Base-by-base conservation (phyloP, 345 rosid genomes). In the Cardamine occulta region DNA sequence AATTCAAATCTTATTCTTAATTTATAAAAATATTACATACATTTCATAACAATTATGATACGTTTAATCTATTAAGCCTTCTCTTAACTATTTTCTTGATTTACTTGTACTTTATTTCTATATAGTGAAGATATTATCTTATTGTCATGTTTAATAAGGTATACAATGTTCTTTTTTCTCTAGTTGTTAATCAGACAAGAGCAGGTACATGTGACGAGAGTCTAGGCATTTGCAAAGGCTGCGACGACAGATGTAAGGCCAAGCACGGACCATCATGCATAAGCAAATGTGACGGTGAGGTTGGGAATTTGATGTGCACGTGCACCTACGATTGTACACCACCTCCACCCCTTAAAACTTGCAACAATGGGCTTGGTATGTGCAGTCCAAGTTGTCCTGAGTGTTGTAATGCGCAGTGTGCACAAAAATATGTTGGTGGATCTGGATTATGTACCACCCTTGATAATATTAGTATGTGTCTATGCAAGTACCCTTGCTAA, bases 401-500 rank as follows among this genome's bases (percentile, higher is more conserved):
- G 0, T 74, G 78, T 66, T 74, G 78, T 31, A 10, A 56, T 42
- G 2, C 14, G 3, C 19, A 55, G 8, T 74, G 72, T 10, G 57
- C 59, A 21, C 21, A 64, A 53, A 74, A 31, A 47, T 66, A 7
- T 44, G 19, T 4, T 3, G 66, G 65, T 57, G 78, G 72, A 56
- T 24, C 10, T 65, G 72, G 78, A 32, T 53, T 32, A 55, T 74
- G 78, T 66, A 12, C 3, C 26, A 32, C n/a, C 18, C 3, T 66
- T 11, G 66, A 47, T 54, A 4, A 0, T 47, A 3, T 0, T 44
- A 15, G 15, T 10, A 55, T 66, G 51, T 74, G 78, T 14, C 72
- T 56, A 44, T 74, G 78, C 23, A 10, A 56, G 2, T 56, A 74
- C 2, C 24, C 57, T 56, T 74, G 78, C 15, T 74, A 64, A 56